A percentile compares a stretch with the other conserved stretches of the same genome.
These are phyloP conservation scores for Trametes pubescens DNA, from an alignment of 1,284 basidiomycete genomes.

Conservation along the genomic window DNA sequence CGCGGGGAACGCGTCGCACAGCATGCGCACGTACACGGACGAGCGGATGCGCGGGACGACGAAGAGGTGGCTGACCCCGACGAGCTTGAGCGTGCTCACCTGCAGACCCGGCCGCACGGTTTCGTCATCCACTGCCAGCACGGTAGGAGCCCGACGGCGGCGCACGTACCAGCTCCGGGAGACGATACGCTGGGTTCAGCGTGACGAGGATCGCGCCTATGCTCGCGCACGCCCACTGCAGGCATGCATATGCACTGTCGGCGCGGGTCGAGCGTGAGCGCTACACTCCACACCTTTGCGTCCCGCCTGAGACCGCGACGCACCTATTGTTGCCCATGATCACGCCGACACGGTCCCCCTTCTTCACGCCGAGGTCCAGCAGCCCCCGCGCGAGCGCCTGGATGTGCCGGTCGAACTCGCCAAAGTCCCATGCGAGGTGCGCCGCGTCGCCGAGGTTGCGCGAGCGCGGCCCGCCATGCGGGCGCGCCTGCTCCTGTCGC, in stretches of 20 bases:
- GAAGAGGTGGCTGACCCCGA: constrained; percentile 76
- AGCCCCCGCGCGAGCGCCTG: constrained; percentile 77
- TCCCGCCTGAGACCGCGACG: not conserved
- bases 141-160: no score
- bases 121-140: not conserved
- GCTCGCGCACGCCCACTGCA: constrained; percentile 86
- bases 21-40: constrained; percentile 67
- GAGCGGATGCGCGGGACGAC: constrained; percentile 74
- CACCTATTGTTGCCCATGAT: constrained; percentile 88
- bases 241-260: constrained; percentile 74
- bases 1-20: constrained; percentile 67
- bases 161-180: constrained; percentile 69
- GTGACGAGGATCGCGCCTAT: constrained; percentile 85
- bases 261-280: not conserved
- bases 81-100: constrained; percentile 70
- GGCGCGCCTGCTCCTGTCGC: constrained; percentile 61
- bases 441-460: constrained; percentile 53
- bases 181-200: constrained; percentile 82
- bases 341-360: constrained; percentile 82
- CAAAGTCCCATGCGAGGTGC: constrained; percentile 80
- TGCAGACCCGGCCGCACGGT: constrained; percentile 36
- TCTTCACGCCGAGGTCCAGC: constrained; percentile 71
- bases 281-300: not conserved
- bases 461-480: constrained; percentile 66
- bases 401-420: constrained; percentile 74